These are phyloP conservation scores for Pyrus pyrifolia DNA, from an alignment of 306 rosid species.

Conservation along the genomic window DNA sequence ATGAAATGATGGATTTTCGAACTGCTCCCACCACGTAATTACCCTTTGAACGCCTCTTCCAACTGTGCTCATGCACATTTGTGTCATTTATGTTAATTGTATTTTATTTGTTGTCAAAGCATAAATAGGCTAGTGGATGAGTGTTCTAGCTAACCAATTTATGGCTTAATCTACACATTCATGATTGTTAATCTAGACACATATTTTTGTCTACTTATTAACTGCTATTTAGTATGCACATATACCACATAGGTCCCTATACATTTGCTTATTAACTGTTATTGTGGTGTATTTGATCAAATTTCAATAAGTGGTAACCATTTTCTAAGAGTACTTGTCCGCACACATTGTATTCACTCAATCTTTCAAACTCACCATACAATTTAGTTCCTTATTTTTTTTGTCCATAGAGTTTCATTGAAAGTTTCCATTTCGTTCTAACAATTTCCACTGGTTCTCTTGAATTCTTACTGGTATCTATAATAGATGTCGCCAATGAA, in stretches of 20 bases:
- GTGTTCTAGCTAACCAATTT: not conserved
- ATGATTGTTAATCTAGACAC: not conserved
- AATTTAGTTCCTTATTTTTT: not conserved
- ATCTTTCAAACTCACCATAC: not conserved
- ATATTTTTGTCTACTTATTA: not conserved
- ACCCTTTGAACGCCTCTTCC: not conserved
- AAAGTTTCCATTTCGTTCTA: not conserved
- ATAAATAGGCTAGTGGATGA: not conserved
- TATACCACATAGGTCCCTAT: not conserved
- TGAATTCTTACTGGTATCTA: not conserved
- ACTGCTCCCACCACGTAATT: not conserved
- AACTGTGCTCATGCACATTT: not conserved
- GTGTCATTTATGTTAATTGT: not conserved
- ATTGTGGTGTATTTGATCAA: not conserved
- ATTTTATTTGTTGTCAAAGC: not conserved
- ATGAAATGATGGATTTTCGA: not conserved
- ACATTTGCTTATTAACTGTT: not conserved
- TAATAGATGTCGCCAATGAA: not conserved
- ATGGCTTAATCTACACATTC: not conserved
- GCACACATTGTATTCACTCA: not conserved
- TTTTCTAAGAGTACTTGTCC: not conserved
- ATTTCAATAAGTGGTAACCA: not conserved
- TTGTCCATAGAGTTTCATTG: not conserved
- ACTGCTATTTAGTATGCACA: not conserved
- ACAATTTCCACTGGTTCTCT: not conserved